Conservation (phyloP, 805 yeast species). For the Cyberlindnera subsufficiens region DNA sequence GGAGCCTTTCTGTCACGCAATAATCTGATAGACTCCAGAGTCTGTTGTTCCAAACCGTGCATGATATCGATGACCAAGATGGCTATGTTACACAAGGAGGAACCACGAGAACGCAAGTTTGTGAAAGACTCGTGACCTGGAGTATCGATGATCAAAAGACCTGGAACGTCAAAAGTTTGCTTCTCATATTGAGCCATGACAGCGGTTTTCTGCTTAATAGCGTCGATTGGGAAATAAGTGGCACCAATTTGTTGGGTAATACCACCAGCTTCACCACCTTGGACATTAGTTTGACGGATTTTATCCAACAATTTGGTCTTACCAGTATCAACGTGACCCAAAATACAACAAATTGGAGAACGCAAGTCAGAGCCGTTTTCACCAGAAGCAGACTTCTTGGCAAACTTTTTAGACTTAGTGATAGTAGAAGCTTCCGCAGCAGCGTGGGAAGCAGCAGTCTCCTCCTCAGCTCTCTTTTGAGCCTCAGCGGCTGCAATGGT, state of each 20-base stretch:
- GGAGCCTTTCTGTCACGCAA: slow-evolving; percentile 98
- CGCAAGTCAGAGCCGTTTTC: slow-evolving; percentile 57
- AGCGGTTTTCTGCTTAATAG: slow-evolving; percentile 84
- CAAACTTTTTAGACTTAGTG: slow-evolving; percentile 17
- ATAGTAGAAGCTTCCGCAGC: slow-evolving; percentile 21
- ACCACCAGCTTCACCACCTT: slow-evolving; percentile 99
- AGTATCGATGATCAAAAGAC: slow-evolving; percentile 92
- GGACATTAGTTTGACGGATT: slow-evolving; percentile 97
- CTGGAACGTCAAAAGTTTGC: slow-evolving; percentile 90
- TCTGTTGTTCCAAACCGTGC: slow-evolving; percentile 99
- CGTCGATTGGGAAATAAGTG: slow-evolving; percentile 95
- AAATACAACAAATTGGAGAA: slow-evolving; percentile 97
- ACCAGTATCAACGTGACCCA: slow-evolving; percentile 99
- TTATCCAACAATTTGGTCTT: slow-evolving; percentile 95
- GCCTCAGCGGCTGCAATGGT: slow-evolving; percentile 25
- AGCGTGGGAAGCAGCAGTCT: slow-evolving; percentile 12
- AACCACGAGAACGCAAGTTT: slow-evolving; percentile 97
- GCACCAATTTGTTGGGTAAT: slow-evolving; percentile 99
- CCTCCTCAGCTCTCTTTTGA: slow-evolving; percentile 13
- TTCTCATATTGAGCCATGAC: slow-evolving; percentile 86
- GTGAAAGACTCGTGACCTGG: slow-evolving; percentile 99
- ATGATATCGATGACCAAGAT: slow-evolving; percentile 96
- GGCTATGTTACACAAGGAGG: slow-evolving; percentile 98
- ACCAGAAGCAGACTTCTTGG: slow-evolving; percentile 11
- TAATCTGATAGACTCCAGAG: slow-evolving; percentile 86